These are phyloP conservation scores for Globisporangium heterothallicum DNA, from an alignment of 352 stramenopile species.

Conservation along the genomic window DNA sequence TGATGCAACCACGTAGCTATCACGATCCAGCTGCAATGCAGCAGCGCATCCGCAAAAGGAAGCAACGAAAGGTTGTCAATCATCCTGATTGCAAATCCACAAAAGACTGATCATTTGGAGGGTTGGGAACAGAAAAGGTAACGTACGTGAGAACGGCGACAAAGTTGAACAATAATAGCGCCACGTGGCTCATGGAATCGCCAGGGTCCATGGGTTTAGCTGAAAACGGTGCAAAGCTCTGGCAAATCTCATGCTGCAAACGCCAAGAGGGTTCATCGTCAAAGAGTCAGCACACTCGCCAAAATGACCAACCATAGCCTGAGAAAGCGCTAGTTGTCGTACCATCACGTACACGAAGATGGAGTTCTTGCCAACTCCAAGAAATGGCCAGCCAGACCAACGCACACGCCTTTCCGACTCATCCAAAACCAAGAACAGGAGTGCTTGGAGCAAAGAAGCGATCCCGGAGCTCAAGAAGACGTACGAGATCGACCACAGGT, in stretches of 20 bases:
- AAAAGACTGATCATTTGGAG: not conserved
- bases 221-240: constrained; percentile 44
- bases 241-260: constrained; percentile 53
- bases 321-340: too few relatives aligned
- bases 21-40: constrained; percentile 23
- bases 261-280: constrained; percentile 6
- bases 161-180: constrained; percentile 45
- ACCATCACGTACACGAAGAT: constrained; percentile 75
- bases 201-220: constrained; percentile 15
- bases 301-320: constrained; percentile 1
- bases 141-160: constrained; percentile 33
- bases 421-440: constrained; percentile 23
- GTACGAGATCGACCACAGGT: constrained; percentile 77
- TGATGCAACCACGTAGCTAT: constrained; percentile 32
- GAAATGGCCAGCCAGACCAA: constrained; percentile 23
- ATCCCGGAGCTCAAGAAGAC: constrained; percentile 41
- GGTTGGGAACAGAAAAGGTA: not conserved
- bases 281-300: not conserved
- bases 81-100: not conserved
- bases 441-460: constrained; percentile 21
- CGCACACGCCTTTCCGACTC: not conserved
- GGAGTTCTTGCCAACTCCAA: constrained; percentile 63
- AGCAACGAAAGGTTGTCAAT: not conserved
- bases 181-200: constrained; percentile 15
- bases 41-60: not conserved